Evolutionary conservation across 225 moss, liverwort and hornwort species (phyloP).

Genomic region (Straminergon stramineum): DNA sequence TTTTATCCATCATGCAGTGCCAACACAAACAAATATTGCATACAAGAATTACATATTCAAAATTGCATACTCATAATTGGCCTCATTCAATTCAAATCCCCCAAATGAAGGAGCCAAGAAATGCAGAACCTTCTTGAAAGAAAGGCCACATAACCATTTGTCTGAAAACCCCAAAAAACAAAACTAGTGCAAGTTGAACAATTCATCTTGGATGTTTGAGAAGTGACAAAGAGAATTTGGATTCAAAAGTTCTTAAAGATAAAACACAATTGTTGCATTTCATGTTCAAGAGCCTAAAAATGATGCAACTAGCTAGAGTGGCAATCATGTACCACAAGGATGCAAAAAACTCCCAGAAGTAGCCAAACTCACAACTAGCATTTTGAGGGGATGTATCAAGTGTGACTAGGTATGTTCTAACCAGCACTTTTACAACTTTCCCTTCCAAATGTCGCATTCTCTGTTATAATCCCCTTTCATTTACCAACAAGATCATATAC

Average conservation of each 20-base stretch:
- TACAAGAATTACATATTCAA: no score
- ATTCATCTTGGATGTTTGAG: background rate
- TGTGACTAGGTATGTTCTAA: background rate
- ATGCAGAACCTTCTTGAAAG: no score
- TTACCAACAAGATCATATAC: background rate
- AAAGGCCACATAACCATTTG: no score
- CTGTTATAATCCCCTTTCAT: background rate
- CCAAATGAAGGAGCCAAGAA: no score
- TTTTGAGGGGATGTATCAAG: background rate
- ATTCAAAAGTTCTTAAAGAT: background rate
- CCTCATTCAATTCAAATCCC: no score
- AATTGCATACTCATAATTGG: no score
- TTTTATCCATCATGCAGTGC: no score
- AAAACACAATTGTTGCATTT: background rate
- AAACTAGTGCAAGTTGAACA: no score
- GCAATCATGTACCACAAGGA: accelerated
- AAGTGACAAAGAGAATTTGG: background rate
- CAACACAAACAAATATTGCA: no score
- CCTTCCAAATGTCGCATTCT: background rate
- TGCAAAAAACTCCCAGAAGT: background rate
- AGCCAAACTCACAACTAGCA: accelerated
- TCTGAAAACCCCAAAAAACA: no score
- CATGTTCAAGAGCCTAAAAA: background rate
- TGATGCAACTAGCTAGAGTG: accelerated
- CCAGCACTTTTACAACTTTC: background rate